phyloP scores from a whole-genome alignment of 2,329 filamentous ascomycete genomes.

The Colletotrichum incanum region DNA sequence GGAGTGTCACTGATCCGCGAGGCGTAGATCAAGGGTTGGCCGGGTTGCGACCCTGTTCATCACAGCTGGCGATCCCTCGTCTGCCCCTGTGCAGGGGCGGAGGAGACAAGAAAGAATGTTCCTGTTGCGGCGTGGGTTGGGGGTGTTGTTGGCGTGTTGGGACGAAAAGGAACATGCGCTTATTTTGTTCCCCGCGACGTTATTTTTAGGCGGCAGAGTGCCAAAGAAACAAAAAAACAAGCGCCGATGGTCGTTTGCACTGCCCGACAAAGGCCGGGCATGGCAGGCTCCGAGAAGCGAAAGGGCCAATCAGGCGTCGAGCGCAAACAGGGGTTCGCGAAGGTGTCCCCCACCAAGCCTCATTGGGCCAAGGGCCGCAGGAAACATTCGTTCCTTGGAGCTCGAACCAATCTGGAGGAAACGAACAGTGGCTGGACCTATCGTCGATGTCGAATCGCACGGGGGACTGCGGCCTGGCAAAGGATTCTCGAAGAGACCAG shows the following conservation, averaged over 20 bases:
- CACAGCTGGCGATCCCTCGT: conserved; percentile 1
- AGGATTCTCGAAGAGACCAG: not conserved
- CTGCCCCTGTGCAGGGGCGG: not conserved
- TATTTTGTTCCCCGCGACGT: conserved; percentile 9
- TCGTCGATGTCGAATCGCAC: not conserved
- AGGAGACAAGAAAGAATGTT: not conserved
- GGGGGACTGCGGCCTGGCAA: not conserved
- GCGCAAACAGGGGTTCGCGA: not conserved
- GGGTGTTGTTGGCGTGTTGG: conserved; percentile 19
- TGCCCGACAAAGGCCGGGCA: conserved; percentile 17
- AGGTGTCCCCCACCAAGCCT: conserved; percentile 6
- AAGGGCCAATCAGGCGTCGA: conserved; percentile 23
- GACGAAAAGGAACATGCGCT: conserved; percentile 17
- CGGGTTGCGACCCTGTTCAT: conserved; percentile 13
- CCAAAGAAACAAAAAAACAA: conserved; percentile 14
- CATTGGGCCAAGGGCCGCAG: conserved; percentile 4
- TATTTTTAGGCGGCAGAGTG: conserved; percentile 38
- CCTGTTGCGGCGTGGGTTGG: not conserved
- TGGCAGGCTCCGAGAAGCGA: conserved; percentile 13
- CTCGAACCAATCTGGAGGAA: not conserved
- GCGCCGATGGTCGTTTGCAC: conserved; percentile 29
- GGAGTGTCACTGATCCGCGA: conserved; percentile 36
- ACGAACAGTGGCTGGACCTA: conserved; percentile 15
- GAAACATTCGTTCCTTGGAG: conserved; percentile 2
- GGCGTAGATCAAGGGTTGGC: conserved; percentile 28